Evolutionary conservation across 2,329 filamentous ascomycete species (phyloP).

Genomic region (Ophiocordyceps camponoti-floridani): DNA sequence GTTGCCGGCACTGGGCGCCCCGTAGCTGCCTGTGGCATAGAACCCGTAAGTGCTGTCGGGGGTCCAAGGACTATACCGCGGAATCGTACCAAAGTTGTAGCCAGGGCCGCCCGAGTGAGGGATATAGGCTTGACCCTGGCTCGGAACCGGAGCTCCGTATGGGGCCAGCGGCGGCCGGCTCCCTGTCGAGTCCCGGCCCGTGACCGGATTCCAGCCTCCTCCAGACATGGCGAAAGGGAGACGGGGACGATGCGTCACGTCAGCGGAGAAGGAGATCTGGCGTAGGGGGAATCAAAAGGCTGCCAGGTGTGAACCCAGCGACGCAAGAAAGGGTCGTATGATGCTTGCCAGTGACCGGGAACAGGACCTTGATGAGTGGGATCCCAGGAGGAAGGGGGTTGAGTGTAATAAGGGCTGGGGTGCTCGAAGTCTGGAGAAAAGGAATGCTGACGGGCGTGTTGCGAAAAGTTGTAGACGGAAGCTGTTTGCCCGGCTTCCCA

Average conservation of each 20-base stretch:
- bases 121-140: slow-evolving; percentile 19
- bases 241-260: neutral
- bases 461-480: neutral
- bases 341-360: slow-evolving; percentile 17
- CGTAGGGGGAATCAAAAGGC: slow-evolving; percentile 5
- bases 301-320: slow-evolving; percentile 21
- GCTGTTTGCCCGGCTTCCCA: neutral
- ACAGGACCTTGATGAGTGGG: slow-evolving; percentile 12
- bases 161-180: slow-evolving; percentile 15
- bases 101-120: slow-evolving; percentile 18
- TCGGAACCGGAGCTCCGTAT: slow-evolving; percentile 13
- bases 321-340: slow-evolving; percentile 10
- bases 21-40: slow-evolving; percentile 5
- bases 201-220: slow-evolving; percentile 21
- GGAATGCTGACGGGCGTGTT: neutral
- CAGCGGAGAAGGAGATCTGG: neutral
- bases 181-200: slow-evolving; percentile 18
- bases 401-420: slow-evolving; percentile 1
- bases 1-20: slow-evolving; percentile 1
- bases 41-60: slow-evolving; percentile 10
- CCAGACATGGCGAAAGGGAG: slow-evolving; percentile 12
- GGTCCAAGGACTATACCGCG: slow-evolving; percentile 7
- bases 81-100: slow-evolving; percentile 11
- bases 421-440: neutral
- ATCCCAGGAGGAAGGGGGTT: slow-evolving; percentile 9